Evolutionary conservation across 495 filamentous ascomycete genomes (phyloP), one percentile per base, ranked within the genome.

Genomic region (Penicillium crystallinum): DNA sequence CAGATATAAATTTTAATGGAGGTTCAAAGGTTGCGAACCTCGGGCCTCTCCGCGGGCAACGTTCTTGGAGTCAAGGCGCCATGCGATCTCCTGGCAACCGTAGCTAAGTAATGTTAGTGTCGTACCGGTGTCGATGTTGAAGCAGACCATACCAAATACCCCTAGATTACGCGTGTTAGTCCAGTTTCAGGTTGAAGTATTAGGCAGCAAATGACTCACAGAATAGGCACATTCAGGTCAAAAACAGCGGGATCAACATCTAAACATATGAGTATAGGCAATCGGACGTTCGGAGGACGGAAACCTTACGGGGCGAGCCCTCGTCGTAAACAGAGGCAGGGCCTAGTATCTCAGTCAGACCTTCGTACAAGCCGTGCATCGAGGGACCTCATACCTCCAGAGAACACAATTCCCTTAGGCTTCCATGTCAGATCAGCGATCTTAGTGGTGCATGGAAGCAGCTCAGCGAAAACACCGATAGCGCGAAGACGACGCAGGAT

Each of bases 371-470:
- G 8, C 8, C 25, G 8, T 29, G 25, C 4, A 29, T 29, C 8
- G 4, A 29, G 25, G 4, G 25, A 29, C n/a, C 4, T 29, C 25
- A 29, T 29, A 31, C 29, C 87, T 23, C 67, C 67, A 17, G 45
- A 47, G 10, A 47, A 14, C 6, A 47, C 18, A 4, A 47, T 47
- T 6, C 90, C 91, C 67, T 88, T 89, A 15, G 92, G 92, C 59
- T 81, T 88, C 77, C 79, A 97, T 21, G 74, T 57, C 11, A 97
- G 79, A 41, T 95, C 88, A 6, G 80, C 68, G 11, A 97, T 64
- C 76, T 91, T 95, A 49, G 85, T 82, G 48, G 90, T 97, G 75
- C 92, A 97, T 25, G 91, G 91, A 39, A 96, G 81, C 84, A 97
- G 87, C 74, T 97, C 92, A 35, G 81, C 82, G 77, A 87, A 96